Evolutionary conservation across 371 early-diverging fungal species (phyloP), one percentile per base, ranked within the genome.

Genomic region (Lichtheimia ramosa): DNA sequence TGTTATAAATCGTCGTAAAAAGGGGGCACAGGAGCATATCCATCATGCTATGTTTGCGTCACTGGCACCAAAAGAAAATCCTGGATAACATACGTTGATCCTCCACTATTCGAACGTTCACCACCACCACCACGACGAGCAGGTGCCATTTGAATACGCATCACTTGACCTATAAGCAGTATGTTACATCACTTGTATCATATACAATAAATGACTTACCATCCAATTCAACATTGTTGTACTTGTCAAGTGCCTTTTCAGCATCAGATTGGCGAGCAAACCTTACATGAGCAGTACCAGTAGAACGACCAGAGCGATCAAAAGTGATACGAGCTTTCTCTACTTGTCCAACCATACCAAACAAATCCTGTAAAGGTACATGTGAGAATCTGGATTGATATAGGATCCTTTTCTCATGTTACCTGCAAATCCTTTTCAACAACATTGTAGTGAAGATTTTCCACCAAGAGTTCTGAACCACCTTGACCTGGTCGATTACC

Each of bases 281-380:
- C 52, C 49, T 61, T 10, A 80, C 54, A 18, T 51, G 56, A 10
- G 75, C 81, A 21, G 49, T 43, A 49, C 81, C 81, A 1, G 71
- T 80, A 2, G 81, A 80, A 13, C 81, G 67, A 20, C 81, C 81
- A 2, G 77, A 73, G 3, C 56, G 61, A 65, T 80, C 81, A 62
- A 70, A 77, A 2, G 54, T 49, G 14, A 76, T 56, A n/a, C 62
- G 54, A 5, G 74, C 66, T 16, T 60, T 73, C 42, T 64, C 54
- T 1, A 74, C 71, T 25, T 65, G 63, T 10, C 72, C 76, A n/a
- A 79, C 72, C 39, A 70, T 66, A 28, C 62, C 60, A 43, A 79
- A 79, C 15, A 79, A 58, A 43, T 79, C 76, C 65, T 67, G 28
- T 28, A 51, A 13, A 41, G 2, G 12, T 25, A n/a, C 39, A 34